These are phyloP conservation scores for Cadophora gregata DNA, from an alignment of 2,329 filamentous ascomycete species.

Conservation along the genomic window DNA sequence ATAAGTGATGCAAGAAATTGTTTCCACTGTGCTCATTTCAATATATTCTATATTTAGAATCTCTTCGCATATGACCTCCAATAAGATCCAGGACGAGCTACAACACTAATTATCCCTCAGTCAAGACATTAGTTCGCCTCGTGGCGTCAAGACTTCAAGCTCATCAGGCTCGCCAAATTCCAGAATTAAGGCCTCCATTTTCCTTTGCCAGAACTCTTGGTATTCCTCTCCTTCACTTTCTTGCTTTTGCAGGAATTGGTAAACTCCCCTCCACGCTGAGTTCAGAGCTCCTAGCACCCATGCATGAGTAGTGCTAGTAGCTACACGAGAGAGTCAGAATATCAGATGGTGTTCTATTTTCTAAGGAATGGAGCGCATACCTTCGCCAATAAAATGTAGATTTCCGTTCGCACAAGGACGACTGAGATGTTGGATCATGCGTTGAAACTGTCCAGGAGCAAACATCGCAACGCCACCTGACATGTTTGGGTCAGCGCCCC, in stretches of 20 bases:
- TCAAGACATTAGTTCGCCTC: background rate
- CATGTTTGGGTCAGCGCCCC: background rate
- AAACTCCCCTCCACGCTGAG: background rate
- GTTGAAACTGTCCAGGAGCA: background rate
- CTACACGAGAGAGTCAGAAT: background rate
- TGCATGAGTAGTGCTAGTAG: background rate
- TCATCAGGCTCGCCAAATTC: background rate
- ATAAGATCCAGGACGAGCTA: background rate
- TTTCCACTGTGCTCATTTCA: too few species aligned
- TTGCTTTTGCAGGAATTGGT: background rate
- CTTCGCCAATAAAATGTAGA: background rate
- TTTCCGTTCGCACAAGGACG: background rate
- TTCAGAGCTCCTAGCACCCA: background rate
- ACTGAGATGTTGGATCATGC: background rate
- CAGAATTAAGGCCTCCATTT: background rate
- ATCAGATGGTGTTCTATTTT: background rate
- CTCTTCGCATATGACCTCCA: background rate
- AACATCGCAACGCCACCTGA: constrained; percentile 4
- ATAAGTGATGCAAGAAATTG: too few species aligned
- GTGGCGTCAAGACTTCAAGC: background rate
- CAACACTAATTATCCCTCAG: background rate
- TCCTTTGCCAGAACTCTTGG: background rate
- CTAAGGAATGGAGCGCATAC: background rate
- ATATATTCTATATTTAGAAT: too few species aligned
- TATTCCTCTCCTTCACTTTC: background rate